These are phyloP conservation scores for Hypomontagnella monticulosa DNA, from an alignment of 495 filamentous ascomycete species.

Conservation along the genomic window DNA sequence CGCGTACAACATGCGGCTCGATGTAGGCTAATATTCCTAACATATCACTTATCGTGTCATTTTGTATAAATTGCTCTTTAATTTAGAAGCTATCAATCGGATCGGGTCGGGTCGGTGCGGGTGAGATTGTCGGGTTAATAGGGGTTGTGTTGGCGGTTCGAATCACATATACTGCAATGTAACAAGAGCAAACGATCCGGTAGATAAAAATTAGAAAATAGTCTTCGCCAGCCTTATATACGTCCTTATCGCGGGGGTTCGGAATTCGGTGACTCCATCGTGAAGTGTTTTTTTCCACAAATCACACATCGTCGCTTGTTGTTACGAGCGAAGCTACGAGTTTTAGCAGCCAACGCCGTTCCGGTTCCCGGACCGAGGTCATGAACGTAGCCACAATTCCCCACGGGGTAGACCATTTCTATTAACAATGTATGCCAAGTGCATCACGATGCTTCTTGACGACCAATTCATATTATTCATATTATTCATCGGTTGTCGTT, in stretches of 20 bases:
- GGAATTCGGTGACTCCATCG: conserved; percentile 13
- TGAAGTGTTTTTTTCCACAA: conserved; percentile 27
- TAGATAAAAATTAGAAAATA: background rate
- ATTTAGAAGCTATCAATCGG: no score
- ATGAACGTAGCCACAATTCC: background rate
- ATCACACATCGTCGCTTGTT: conserved; percentile 18
- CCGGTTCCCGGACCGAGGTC: conserved; percentile 10
- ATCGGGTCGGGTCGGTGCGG: no score
- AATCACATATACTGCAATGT: no score
- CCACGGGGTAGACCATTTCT: conserved; percentile 10
- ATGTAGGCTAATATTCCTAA: background rate
- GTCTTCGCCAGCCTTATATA: conserved; percentile 24
- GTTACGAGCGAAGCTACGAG: conserved; percentile 14
- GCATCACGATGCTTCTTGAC: no score
- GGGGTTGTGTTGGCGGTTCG: no score
- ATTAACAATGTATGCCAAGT: conserved; percentile 15
- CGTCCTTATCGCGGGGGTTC: conserved; percentile 25
- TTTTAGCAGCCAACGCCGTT: background rate
- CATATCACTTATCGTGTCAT: no score
- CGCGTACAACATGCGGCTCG: background rate
- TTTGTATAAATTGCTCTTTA: no score
- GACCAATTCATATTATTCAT: no score
- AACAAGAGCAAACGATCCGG: background rate
- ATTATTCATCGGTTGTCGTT: no score
- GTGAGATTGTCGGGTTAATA: no score